Percentiles rank a stretch among this genome's conserved stretches.
These are phyloP conservation scores for Venturia carpophila DNA, from an alignment of 2,329 filamentous ascomycete species.

Conservation along the genomic window DNA sequence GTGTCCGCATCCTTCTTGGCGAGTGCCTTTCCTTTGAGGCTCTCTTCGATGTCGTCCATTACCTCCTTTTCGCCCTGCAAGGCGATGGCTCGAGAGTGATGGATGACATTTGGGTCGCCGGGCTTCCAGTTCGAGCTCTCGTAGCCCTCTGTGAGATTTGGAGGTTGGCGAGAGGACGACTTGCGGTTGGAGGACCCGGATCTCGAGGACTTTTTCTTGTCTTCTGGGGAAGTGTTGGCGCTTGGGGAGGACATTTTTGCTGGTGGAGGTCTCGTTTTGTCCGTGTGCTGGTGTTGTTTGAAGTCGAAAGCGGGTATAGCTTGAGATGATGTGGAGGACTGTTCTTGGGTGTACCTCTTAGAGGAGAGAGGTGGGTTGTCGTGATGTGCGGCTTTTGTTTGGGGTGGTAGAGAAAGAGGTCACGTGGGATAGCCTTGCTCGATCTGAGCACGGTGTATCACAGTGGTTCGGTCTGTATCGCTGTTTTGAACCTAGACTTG, in stretches of 20 bases:
- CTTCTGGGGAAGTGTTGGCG: too few relatives aligned
- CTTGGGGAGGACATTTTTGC: too few relatives aligned
- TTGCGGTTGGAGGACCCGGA: neutral
- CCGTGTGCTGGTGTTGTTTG: too few relatives aligned
- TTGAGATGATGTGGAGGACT: too few relatives aligned
- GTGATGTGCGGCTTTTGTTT: neutral
- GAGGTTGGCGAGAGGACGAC: neutral
- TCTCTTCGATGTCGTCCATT: neutral
- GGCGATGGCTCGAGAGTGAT: neutral
- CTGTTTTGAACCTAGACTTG: neutral
- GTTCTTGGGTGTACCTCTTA: too few relatives aligned
- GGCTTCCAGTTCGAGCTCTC: neutral
- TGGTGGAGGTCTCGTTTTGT: too few relatives aligned
- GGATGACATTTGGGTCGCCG: neutral
- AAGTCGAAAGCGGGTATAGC: too few relatives aligned
- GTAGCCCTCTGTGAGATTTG: neutral
- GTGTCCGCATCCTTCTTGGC: too few relatives aligned
- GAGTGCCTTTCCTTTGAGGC: neutral
- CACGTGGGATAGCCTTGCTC: neutral
- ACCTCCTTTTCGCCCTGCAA: neutral
- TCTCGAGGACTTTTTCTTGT: too few relatives aligned
- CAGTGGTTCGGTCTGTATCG: neutral
- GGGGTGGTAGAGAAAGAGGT: neutral
- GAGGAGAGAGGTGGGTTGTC: neutral
- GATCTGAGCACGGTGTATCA: neutral